Percentiles rank a stretch among this genome's conserved stretches.
These are phyloP conservation scores for Lecanicillium sp. DNA, from an alignment of 2,329 filamentous ascomycete species.

Conservation along the genomic window DNA sequence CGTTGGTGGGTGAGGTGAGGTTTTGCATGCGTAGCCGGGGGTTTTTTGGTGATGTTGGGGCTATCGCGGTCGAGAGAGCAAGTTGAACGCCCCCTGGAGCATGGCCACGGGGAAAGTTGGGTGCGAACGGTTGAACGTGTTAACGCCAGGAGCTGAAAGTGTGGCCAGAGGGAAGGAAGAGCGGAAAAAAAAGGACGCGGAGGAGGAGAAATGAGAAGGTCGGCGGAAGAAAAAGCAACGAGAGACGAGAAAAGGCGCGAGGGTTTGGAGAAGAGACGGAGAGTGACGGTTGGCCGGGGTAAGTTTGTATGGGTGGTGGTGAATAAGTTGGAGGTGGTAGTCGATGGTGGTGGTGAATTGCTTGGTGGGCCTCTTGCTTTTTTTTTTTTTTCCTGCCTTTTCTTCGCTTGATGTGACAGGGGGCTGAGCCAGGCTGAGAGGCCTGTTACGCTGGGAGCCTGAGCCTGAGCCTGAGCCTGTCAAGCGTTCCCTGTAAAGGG, in stretches of 20 bases:
- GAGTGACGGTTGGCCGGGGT: not conserved
- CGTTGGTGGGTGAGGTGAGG: not conserved
- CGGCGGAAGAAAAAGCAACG: conserved; percentile 1
- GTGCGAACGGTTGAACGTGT: conserved; percentile 1
- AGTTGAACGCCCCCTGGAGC: conserved; percentile 10
- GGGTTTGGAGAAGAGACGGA: not conserved
- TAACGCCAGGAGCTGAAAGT: not conserved
- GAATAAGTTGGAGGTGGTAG: no score
- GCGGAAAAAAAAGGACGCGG: not conserved
- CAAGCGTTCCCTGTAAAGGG: no score
- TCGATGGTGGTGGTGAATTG: not conserved
- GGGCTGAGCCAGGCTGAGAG: no score
- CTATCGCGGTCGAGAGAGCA: conserved; percentile 1
- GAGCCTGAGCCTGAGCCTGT: no score
- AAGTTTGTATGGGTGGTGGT: not conserved
- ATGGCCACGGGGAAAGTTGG: not conserved
- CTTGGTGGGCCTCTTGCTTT: conserved; percentile 3
- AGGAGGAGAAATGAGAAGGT: not conserved
- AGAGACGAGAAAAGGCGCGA: not conserved
- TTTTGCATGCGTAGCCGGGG: not conserved
- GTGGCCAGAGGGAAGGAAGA: not conserved
- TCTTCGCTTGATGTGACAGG: no score
- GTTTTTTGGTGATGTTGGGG: conserved; percentile 1
- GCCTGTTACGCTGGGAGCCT: no score
- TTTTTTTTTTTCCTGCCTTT: no score